Evolutionary conservation across 768 basidiomycete species (phyloP).

Genomic region (Boletus rufocinnamomeus): DNA sequence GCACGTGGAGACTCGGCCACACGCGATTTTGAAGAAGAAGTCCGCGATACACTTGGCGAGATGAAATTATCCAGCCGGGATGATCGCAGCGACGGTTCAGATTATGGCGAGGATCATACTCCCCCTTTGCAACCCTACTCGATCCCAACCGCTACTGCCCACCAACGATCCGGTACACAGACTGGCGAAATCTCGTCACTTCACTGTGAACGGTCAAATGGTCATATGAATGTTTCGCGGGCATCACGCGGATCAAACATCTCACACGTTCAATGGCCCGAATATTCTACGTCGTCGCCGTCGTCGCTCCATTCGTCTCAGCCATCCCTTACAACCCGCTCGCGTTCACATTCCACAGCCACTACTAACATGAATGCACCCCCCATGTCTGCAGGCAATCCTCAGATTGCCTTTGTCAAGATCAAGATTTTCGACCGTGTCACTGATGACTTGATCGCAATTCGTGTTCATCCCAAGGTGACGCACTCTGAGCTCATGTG

Average conservation of each 20-base stretch:
- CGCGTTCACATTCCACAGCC: conserved; percentile 59
- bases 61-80: conserved; percentile 50
- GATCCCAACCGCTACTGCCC: conserved; percentile 35
- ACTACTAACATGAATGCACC: conserved; percentile 58
- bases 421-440: conserved; percentile 97
- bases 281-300: conserved; percentile 42
- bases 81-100: conserved; percentile 62
- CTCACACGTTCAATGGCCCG: conserved; percentile 32
- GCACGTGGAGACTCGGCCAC: conserved; percentile 27
- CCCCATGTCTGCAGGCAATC: conserved; percentile 74
- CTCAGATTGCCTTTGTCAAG: conserved; percentile 90
- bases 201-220: conserved; percentile 36
- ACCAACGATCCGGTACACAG: conserved; percentile 51
- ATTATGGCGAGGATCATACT: conserved; percentile 56
- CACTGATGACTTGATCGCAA: conserved; percentile 94
- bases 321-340: conserved; percentile 52
- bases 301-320: conserved; percentile 53
- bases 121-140: conserved; percentile 41
- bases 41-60: conserved; percentile 52
- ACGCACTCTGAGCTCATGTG: conserved; percentile 84
- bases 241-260: conserved; percentile 34
- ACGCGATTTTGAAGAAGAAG: conserved; percentile 42
- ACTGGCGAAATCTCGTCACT: conserved; percentile 35
- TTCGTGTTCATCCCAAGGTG: conserved; percentile 92
- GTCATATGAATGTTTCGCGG: conserved; percentile 22